Evolutionary conservation across 108 stramenopile species (phyloP), one percentile per base, ranked within the genome.

Genomic region (Fistulifera pelliculosa): DNA sequence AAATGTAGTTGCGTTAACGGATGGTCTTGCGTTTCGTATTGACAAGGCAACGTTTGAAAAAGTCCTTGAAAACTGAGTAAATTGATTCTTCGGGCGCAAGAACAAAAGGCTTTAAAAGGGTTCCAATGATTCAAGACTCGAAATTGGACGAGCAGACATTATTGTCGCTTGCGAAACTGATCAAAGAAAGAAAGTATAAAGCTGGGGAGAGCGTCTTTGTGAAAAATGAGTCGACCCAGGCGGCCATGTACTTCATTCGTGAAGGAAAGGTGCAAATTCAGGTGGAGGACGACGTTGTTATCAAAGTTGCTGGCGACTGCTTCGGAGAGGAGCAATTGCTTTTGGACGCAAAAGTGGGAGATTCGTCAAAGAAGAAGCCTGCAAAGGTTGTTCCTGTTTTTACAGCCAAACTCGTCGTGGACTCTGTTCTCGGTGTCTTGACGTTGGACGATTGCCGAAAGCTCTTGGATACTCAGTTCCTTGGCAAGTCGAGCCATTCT

Each of bases 391-490:
- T 58, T 6, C 68, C 81, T 10, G 38, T 57, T 43, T 86, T 74
- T 44, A 83, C 83, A 47, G 79, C 68, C 13, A 62, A 35, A 28
- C 76, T 50, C 17, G 52, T 79, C 16, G 69, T 70, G 6, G 73
- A 89, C 16, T 68, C 79, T 13, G 75, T 86, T 24, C 76, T 79
- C 38, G 83, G 83, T 13, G 66, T 79, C 22, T 66, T 84, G 41
- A 72, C 69, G 24, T 65, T 94, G 56, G 58, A 64, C 26, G 73
- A 78, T 0, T 87, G 89, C 23, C 85, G 90, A 31, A 69, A 58
- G 48, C 56, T 84, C 7, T 59, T 82, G 26, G 69, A 75, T 40
- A 70, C 74, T 7, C 61, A 11, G 10, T 19, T 16, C 2, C 47
- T 60, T 35, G 58, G 58, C 11, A 31, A 49, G n/a, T 27, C 27